Conservation (phyloP, 331 rosid genomes). For the Telfairia occidentalis region DNA sequence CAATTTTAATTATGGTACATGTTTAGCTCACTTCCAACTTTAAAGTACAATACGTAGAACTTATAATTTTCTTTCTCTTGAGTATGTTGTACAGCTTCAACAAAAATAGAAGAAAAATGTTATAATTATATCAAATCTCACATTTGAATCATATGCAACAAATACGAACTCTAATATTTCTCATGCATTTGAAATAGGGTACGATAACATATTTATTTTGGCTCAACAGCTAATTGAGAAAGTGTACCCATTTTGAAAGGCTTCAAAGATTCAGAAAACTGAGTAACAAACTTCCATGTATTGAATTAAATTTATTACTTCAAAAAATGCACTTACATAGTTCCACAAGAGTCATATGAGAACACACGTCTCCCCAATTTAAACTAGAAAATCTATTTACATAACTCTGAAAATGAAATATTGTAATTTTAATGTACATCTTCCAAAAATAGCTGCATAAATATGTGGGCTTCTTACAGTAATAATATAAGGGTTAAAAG, state of each 20-base stretch:
- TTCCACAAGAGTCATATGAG: not conserved
- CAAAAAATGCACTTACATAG: not conserved
- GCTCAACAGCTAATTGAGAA: not conserved
- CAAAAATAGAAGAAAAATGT: too few relatives aligned
- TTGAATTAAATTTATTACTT: not conserved
- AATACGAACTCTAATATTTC: too few relatives aligned
- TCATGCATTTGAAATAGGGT: too few relatives aligned
- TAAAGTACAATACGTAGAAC: too few relatives aligned
- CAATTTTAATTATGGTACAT: too few relatives aligned
- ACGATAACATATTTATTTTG: too few relatives aligned
- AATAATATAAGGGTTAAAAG: not conserved
- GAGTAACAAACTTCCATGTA: not conserved
- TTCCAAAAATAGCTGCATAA: not conserved
- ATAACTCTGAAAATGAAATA: not conserved
- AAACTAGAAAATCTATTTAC: not conserved
- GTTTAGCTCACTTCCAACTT: too few relatives aligned
- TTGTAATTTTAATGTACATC: slow-evolving; percentile 1
- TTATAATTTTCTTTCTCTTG: too few relatives aligned
- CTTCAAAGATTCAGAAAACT: not conserved
- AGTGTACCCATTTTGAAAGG: not conserved
- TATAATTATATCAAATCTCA: too few relatives aligned
- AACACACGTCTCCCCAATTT: not conserved
- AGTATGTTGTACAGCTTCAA: too few relatives aligned
- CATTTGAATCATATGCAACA: too few relatives aligned
- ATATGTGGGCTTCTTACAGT: not conserved